These are phyloP conservation scores for Cucumis cinereus DNA, from an alignment of 306 rosid species.

Conservation along the genomic window DNA sequence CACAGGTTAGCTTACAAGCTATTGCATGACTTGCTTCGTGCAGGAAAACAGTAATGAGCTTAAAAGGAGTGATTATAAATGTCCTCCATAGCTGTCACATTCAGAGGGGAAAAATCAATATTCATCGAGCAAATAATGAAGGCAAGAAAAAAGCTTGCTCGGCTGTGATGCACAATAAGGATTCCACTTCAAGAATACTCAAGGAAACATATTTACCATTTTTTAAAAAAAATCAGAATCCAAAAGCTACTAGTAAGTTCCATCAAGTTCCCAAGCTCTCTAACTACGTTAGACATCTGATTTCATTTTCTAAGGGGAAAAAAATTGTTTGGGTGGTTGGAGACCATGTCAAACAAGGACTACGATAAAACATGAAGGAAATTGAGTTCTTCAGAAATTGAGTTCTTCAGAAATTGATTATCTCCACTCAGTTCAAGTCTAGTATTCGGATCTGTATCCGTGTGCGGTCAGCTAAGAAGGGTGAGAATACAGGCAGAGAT, in stretches of 20 bases:
- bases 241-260: not conserved
- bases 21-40: slow-evolving; percentile 93
- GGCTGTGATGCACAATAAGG: not conserved
- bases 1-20: slow-evolving; percentile 94
- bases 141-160: not conserved
- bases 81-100: slow-evolving; percentile 83
- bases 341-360: not conserved
- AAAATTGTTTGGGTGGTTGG: not conserved
- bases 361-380: not conserved
- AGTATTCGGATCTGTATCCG: not conserved
- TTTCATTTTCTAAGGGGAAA: not conserved
- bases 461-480: not conserved
- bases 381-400: slow-evolving; percentile 1
- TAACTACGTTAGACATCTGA: not conserved
- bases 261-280: not conserved
- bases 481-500: not conserved
- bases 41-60: slow-evolving; percentile 92
- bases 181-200: not conserved
- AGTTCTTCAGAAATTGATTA: slow-evolving; percentile 3
- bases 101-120: not conserved
- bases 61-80: slow-evolving; percentile 68
- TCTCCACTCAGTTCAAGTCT: not conserved
- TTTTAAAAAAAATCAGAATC: not conserved
- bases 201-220: not conserved
- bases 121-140: not conserved